These are phyloP conservation scores for Yamadazyma aaseri DNA, from an alignment of 1,139 yeast species.

Conservation along the genomic window DNA sequence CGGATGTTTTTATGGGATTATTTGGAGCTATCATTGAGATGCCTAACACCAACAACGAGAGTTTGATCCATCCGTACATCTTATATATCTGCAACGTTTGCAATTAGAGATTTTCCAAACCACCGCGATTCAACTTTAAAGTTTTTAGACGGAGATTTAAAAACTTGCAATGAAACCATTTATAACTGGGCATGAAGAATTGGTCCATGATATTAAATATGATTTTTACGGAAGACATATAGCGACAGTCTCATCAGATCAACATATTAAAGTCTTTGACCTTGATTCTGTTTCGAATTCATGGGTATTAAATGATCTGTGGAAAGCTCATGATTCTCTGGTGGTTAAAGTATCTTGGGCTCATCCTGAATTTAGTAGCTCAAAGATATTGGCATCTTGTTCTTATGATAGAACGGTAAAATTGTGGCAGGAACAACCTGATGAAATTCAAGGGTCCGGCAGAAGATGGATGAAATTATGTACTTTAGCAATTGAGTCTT, in stretches of 20 bases:
- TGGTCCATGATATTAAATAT: constrained; percentile 83
- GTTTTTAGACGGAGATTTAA: no score
- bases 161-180: constrained; percentile 56
- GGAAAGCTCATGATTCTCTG: constrained; percentile 95
- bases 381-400: constrained; percentile 72
- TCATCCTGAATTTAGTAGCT: constrained; percentile 86
- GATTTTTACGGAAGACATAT: constrained; percentile 87
- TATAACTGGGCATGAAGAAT: constrained; percentile 86
- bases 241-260: constrained; percentile 93
- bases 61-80: constrained; percentile 12
- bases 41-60: constrained; percentile 20
- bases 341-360: constrained; percentile 88
- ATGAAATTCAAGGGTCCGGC: constrained; percentile 72
- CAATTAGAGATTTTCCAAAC: no score
- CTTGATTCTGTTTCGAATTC: constrained; percentile 52
- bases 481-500: constrained; percentile 72
- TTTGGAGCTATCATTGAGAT: constrained; percentile 25
- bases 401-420: constrained; percentile 88
- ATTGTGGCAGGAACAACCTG: constrained; percentile 87
- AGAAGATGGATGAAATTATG: constrained; percentile 78
- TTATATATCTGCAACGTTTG: not conserved
- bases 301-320: constrained; percentile 82
- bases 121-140: no score
- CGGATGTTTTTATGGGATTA: constrained; percentile 47
- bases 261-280: constrained; percentile 84